A percentile compares a stretch with the other conserved stretches of the same genome.
Conservation (phyloP, 495 filamentous ascomycete species). For the Amniculicola lignicola region DNA sequence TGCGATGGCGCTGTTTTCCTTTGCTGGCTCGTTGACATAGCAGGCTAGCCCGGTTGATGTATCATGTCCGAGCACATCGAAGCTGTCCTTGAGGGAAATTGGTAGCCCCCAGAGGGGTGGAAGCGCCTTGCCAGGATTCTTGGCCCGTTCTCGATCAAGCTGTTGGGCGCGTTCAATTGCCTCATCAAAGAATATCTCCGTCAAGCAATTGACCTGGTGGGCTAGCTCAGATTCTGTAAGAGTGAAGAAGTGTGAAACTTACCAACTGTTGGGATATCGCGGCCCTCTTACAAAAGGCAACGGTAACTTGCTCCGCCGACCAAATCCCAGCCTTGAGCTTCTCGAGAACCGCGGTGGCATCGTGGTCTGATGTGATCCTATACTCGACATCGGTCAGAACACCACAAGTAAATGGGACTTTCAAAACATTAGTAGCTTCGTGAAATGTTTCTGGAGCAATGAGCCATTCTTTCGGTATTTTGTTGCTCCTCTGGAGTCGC, state of each 20-base stretch:
- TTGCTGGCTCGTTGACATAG: conserved; percentile 6
- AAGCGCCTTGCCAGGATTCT: conserved; percentile 40
- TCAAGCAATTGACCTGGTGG: conserved; percentile 42
- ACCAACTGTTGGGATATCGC: conserved; percentile 45
- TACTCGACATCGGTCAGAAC: too few relatives aligned
- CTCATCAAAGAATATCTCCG: conserved; percentile 42
- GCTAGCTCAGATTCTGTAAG: too few relatives aligned
- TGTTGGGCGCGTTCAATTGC: conserved; percentile 45
- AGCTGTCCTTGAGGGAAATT: conserved; percentile 45
- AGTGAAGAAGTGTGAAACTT: too few relatives aligned
- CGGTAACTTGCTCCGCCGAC: conserved; percentile 48
- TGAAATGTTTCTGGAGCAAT: too few relatives aligned
- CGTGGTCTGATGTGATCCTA: too few relatives aligned
- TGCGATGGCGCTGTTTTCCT: conserved; percentile 21
- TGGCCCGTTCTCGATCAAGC: conserved; percentile 45
- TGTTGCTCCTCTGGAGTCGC: too few relatives aligned
- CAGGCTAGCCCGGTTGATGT: conserved; percentile 34
- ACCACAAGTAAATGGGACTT: too few relatives aligned
- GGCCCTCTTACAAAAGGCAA: conserved; percentile 50
- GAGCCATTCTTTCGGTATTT: too few relatives aligned
- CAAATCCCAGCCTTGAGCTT: too few relatives aligned
- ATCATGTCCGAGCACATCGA: conserved; percentile 33
- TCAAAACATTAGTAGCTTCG: too few relatives aligned
- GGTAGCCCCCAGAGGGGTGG: conserved; percentile 48
- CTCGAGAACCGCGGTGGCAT: too few relatives aligned